phyloP scores from a whole-genome alignment of 1,284 basidiomycete genomes.

The Leccinum pachyderme region DNA sequence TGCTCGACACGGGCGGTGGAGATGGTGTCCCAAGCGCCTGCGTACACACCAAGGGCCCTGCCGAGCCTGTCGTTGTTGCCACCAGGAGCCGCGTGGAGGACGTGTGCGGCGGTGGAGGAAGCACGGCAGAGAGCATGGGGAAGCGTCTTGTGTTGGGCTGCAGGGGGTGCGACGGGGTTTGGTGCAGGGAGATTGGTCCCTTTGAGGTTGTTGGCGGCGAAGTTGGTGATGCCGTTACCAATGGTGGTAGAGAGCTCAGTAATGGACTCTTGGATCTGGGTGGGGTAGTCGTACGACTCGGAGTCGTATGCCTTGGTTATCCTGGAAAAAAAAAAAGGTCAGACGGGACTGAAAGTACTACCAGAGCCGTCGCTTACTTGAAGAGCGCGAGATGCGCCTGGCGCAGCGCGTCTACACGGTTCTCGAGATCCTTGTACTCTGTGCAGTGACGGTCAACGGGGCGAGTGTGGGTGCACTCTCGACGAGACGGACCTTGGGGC shows the following conservation, averaged over 20 bases:
- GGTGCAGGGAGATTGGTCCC: constrained; percentile 85
- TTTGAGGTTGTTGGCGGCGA: constrained; percentile 89
- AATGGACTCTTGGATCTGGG: constrained; percentile 74
- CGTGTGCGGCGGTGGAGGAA: constrained; percentile 65
- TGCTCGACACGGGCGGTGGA: constrained; percentile 83
- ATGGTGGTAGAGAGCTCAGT: constrained; percentile 72
- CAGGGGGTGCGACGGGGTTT: constrained; percentile 54
- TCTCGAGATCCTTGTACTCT: constrained; percentile 97
- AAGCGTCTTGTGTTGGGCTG: constrained; percentile 85
- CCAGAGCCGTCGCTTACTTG: constrained; percentile 50
- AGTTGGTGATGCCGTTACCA: constrained; percentile 76
- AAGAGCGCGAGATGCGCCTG: constrained; percentile 77
- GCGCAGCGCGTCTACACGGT: constrained; percentile 90
- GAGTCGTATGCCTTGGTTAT: constrained; percentile 84
- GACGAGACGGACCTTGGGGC: constrained; percentile 59
- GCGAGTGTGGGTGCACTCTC: background rate
- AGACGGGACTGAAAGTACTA: constrained; percentile 1
- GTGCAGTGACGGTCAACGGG: constrained; percentile 9
- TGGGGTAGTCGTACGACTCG: constrained; percentile 88
- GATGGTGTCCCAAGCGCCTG: constrained; percentile 84
- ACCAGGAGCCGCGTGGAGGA: constrained; percentile 42
- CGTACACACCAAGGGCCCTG: constrained; percentile 77
- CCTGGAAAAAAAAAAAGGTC: constrained; percentile 38
- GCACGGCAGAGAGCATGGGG: constrained; percentile 91
- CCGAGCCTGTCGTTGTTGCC: constrained; percentile 66